Evolutionary conservation across 2,329 filamentous ascomycete genomes (phyloP).

Genomic region (Rosellinia necatrix): DNA sequence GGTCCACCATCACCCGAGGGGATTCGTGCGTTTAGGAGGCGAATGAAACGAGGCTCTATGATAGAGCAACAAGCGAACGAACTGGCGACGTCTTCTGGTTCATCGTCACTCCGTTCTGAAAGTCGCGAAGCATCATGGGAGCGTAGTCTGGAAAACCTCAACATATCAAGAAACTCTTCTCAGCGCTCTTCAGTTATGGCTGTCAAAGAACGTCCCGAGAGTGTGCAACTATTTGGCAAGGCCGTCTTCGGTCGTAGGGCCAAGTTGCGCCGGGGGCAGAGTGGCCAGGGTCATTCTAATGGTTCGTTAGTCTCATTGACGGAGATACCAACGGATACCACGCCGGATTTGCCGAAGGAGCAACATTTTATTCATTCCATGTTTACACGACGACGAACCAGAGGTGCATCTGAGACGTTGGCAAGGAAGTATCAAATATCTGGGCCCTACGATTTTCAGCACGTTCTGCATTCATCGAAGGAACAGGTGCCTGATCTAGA

Average conservation of each 20-base stretch:
- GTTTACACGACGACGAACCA: constrained; percentile 55
- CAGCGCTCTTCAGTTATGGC: constrained; percentile 59
- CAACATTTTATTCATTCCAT: constrained; percentile 53
- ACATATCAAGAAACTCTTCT: constrained; percentile 61
- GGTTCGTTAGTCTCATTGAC: constrained; percentile 56
- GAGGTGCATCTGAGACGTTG: constrained; percentile 30
- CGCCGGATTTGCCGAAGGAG: constrained; percentile 45
- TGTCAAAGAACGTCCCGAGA: constrained; percentile 60
- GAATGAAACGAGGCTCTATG: constrained; percentile 60
- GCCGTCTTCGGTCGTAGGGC: constrained; percentile 61
- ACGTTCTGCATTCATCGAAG: constrained; percentile 62
- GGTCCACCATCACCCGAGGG: constrained; percentile 65
- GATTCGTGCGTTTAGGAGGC: constrained; percentile 57
- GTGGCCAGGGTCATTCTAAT: constrained; percentile 51
- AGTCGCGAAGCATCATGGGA: constrained; percentile 55
- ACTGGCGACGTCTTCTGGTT: constrained; percentile 58
- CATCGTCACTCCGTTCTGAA: constrained; percentile 57
- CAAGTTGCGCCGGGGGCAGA: constrained; percentile 57
- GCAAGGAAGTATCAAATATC: constrained; percentile 60
- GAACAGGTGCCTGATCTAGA: constrained; percentile 51
- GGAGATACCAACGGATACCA: constrained; percentile 47
- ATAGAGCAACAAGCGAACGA: constrained; percentile 53
- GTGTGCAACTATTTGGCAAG: constrained; percentile 63
- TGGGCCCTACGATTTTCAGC: constrained; percentile 69
- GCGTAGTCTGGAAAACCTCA: constrained; percentile 51